Conservation (phyloP, 192 early-diverging fungal genomes). For the Glomus cerebriforme region DNA sequence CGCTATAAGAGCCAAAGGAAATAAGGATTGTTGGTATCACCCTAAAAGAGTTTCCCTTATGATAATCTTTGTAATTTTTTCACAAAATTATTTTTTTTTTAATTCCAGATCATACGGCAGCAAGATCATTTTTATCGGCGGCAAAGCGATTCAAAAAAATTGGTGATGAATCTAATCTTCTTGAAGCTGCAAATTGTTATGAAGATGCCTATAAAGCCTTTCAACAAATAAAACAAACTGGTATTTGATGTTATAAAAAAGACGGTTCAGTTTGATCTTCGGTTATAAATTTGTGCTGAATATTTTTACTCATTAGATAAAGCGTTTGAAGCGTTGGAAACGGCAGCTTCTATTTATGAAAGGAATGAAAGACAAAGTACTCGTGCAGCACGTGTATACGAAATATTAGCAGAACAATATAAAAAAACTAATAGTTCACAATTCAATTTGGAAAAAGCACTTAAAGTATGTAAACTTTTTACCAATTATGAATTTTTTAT, state of each 20-base stretch:
- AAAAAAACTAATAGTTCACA: background rate
- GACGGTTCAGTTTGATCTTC: background rate
- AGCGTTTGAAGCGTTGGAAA: conserved; percentile 19
- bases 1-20: conserved; percentile 43
- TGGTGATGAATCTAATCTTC: conserved; percentile 35
- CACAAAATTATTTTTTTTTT: background rate
- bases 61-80: conserved; percentile 3
- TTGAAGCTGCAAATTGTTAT: conserved; percentile 45
- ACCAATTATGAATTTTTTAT: conserved; percentile 35
- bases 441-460: conserved; percentile 36
- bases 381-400: conserved; percentile 27
- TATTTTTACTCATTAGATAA: background rate
- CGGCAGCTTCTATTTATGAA: conserved; percentile 29
- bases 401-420: conserved; percentile 7
- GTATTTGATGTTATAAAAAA: conserved; percentile 22
- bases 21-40: conserved; percentile 37
- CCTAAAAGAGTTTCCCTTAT: background rate
- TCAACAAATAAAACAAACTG: conserved; percentile 40
- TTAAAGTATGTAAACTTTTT: conserved; percentile 36
- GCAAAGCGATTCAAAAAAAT: conserved; percentile 41
- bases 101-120: conserved; percentile 36
- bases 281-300: background rate
- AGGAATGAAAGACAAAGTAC: background rate
- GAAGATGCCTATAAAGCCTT: conserved; percentile 46
- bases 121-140: conserved; percentile 36